Percentiles rank a stretch among this genome's conserved stretches.
These are phyloP conservation scores for Rhizopus arrhizus DNA, from an alignment of 371 early-diverging fungal species.

Conservation along the genomic window DNA sequence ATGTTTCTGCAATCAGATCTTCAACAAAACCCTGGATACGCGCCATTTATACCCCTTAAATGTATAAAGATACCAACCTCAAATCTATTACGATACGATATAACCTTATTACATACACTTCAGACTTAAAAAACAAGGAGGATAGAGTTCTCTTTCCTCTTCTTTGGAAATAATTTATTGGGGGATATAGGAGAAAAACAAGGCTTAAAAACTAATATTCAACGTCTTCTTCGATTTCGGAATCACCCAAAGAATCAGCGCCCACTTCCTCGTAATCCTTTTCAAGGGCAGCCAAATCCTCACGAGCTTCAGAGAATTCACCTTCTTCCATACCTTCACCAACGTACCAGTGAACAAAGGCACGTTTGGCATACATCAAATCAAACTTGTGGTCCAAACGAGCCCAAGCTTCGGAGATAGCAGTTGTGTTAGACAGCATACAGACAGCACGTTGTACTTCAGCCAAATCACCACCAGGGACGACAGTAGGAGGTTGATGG, in stretches of 20 bases:
- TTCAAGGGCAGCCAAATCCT: slow-evolving; percentile 98
- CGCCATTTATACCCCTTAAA: too few relatives aligned
- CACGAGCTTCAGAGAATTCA: slow-evolving; percentile 99
- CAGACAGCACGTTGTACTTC: slow-evolving; percentile 89
- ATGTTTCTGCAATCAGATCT: too few relatives aligned
- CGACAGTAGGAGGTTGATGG: slow-evolving; percentile 80
- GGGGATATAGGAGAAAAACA: too few relatives aligned
- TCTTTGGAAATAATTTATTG: too few relatives aligned
- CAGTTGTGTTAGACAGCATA: slow-evolving; percentile 92
- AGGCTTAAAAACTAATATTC: slow-evolving; percentile 8
- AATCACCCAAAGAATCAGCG: slow-evolving; percentile 69
- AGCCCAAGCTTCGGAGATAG: slow-evolving; percentile 92
- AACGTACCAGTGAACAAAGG: slow-evolving; percentile 97
- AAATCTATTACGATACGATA: too few relatives aligned
- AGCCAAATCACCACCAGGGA: slow-evolving; percentile 87
- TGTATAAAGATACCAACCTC: too few relatives aligned
- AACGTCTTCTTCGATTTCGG: slow-evolving; percentile 58
- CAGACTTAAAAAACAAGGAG: too few relatives aligned
- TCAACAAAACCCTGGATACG: too few relatives aligned
- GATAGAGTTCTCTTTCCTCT: too few relatives aligned
- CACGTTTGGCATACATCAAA: slow-evolving; percentile 94
- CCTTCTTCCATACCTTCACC: slow-evolving; percentile 88
- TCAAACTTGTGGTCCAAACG: slow-evolving; percentile 92
- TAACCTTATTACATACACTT: too few relatives aligned
- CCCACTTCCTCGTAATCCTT: slow-evolving; percentile 98